Conservation (phyloP, 345 rosid species). For the Erodium maritimum region DNA sequence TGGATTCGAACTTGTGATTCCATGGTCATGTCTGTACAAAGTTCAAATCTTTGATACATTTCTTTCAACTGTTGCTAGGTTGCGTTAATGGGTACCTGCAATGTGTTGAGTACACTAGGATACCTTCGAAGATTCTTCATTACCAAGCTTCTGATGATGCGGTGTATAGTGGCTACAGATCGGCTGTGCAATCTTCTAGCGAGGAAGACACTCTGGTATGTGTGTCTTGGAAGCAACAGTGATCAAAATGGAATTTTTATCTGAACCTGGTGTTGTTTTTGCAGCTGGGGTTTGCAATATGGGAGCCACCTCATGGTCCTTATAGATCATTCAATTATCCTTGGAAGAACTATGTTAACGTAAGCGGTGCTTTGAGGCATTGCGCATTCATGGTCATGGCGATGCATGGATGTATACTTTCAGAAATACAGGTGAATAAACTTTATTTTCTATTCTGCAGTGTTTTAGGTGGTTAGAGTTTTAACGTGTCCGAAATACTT, state of each 20-base stretch:
- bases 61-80: slow-evolving; percentile 22
- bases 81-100: slow-evolving; percentile 70
- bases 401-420: slow-evolving; percentile 83
- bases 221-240: background rate
- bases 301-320: slow-evolving; percentile 96
- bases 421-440: slow-evolving; percentile 69
- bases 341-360: slow-evolving; percentile 62
- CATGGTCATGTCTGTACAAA: background rate
- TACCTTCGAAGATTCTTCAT: slow-evolving; percentile 77
- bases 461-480: background rate
- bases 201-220: slow-evolving; percentile 76
- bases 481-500: no score
- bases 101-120: slow-evolving; percentile 65
- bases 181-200: slow-evolving; percentile 72
- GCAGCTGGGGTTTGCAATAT: slow-evolving; percentile 37
- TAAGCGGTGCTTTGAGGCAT: slow-evolving; percentile 80
- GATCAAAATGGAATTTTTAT: background rate
- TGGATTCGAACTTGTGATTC: slow-evolving; percentile 2
- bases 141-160: slow-evolving; percentile 90
- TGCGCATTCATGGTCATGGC: slow-evolving; percentile 96
- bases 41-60: background rate
- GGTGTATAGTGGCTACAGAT: slow-evolving; percentile 66
- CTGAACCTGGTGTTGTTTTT: background rate
- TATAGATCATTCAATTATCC: slow-evolving; percentile 61
- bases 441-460: background rate